phyloP scores from a whole-genome alignment of 169 alveolate species.

The Cyclospora cayetanensis region DNA sequence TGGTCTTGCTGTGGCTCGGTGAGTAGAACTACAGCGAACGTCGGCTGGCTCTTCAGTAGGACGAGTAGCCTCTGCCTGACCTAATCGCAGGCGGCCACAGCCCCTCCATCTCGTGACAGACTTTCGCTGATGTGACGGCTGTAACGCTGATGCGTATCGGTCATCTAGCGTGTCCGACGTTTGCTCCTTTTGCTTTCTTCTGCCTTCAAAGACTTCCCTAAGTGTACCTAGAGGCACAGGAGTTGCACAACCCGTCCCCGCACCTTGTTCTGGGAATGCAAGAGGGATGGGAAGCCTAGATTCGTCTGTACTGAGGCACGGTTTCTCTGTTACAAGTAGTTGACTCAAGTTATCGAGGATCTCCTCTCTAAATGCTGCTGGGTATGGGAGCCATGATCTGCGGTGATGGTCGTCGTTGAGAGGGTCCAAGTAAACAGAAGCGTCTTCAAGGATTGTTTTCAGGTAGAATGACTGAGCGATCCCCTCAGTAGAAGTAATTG shows the following conservation, averaged over 20 bases:
- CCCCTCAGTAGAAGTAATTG: not conserved
- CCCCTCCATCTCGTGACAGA: too few species aligned
- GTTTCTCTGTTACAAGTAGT: not conserved
- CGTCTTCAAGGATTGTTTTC: conserved; percentile 26
- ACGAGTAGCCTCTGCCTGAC: too few species aligned
- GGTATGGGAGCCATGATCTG: conserved; percentile 49
- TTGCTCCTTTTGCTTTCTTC: too few species aligned
- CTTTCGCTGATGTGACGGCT: too few species aligned
- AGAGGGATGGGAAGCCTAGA: not conserved
- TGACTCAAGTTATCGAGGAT: not conserved
- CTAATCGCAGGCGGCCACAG: too few species aligned
- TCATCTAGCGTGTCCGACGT: too few species aligned
- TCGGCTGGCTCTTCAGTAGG: too few species aligned
- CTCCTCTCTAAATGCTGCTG: conserved; percentile 27
- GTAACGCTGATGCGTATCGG: too few species aligned
- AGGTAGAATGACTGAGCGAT: conserved; percentile 47
- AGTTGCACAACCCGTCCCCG: conserved; percentile 14
- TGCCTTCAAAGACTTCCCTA: not conserved
- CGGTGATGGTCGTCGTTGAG: conserved; percentile 3
- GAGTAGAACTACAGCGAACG: too few species aligned
- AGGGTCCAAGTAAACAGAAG: conserved; percentile 14
- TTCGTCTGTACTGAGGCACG: not conserved
- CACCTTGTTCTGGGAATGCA: not conserved
- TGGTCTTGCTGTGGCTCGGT: too few species aligned
- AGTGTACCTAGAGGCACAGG: not conserved